These are phyloP conservation scores for Malassezia restricta DNA, from an alignment of 1,284 basidiomycete species.

Conservation along the genomic window DNA sequence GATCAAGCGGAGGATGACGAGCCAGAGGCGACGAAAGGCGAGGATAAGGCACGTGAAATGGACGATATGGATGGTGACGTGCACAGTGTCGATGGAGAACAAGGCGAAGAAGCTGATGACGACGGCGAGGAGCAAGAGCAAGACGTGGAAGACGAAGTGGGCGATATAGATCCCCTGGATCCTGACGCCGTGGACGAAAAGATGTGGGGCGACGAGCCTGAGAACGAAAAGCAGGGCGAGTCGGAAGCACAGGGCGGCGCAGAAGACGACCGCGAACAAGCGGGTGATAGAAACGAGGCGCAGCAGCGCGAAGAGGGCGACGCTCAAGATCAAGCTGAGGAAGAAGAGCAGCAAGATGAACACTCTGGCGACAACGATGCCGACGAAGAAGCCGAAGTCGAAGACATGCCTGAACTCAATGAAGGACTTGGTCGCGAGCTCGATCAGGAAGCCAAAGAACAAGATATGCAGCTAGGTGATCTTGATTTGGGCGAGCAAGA, in stretches of 20 bases:
- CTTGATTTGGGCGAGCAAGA: constrained; percentile 19
- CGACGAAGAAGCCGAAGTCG: constrained; percentile 35
- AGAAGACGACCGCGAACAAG: constrained; percentile 16
- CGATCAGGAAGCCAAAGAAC: constrained; percentile 38
- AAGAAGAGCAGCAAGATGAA: constrained; percentile 24
- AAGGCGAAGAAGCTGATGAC: constrained; percentile 53
- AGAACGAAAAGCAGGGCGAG: constrained; percentile 42
- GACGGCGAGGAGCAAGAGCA: constrained; percentile 51
- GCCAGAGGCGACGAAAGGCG: constrained; percentile 46
- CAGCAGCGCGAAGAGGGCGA: constrained; percentile 48
- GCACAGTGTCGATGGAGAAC: constrained; percentile 50
- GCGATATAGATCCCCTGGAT: constrained; percentile 73
- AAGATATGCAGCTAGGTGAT: constrained; percentile 41
- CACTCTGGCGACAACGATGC: constrained; percentile 20
- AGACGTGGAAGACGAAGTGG: constrained; percentile 68
- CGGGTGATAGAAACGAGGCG: constrained; percentile 46
- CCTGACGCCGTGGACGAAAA: constrained; percentile 85
- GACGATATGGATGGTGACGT: constrained; percentile 63
- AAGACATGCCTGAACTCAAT: constrained; percentile 45
- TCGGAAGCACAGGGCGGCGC: constrained; percentile 14
- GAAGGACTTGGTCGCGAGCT: constrained; percentile 47
- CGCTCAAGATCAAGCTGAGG: constrained; percentile 26
- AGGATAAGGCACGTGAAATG: constrained; percentile 54
- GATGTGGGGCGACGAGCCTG: constrained; percentile 83
- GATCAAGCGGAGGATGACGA: constrained; percentile 50